Evolutionary conservation across 73 alveolate species (phyloP).

Genomic region (Blepharisma japonicum): DNA sequence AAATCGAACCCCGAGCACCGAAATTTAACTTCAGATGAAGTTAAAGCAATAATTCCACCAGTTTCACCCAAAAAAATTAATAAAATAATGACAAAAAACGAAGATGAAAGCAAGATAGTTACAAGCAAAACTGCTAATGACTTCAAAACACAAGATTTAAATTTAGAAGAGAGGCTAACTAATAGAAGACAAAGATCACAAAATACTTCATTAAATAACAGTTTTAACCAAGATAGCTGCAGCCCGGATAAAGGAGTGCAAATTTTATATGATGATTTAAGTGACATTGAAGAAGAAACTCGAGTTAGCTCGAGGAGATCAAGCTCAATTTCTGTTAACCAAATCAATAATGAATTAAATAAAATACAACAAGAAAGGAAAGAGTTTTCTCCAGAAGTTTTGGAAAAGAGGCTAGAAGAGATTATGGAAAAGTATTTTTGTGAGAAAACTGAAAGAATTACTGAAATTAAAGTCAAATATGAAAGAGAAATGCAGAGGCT

Average conservation of each 20-base stretch:
- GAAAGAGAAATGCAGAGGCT: not conserved
- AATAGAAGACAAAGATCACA: not conserved
- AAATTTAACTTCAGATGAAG: conserved; percentile 11
- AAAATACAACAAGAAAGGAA: too few species aligned
- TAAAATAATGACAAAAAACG: not conserved
- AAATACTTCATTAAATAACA: not conserved
- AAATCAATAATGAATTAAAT: too few species aligned
- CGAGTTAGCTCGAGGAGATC: too few species aligned
- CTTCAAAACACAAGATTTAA: conserved; percentile 11
- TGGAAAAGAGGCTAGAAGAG: not conserved
- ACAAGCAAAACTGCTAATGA: not conserved
- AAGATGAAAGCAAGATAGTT: conserved; percentile 1
- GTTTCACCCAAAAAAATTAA: not conserved
- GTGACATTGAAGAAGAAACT: too few species aligned
- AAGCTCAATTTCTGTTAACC: too few species aligned
- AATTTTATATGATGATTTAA: too few species aligned
- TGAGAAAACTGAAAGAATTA: conserved; percentile 11
- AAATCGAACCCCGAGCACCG: not conserved
- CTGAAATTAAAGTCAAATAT: not conserved
- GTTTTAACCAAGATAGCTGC: too few species aligned
- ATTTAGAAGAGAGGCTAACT: not conserved
- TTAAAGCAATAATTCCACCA: not conserved
- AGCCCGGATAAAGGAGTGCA: too few species aligned
- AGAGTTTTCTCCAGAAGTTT: too few species aligned
- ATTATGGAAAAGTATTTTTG: conserved; percentile 3